Evolutionary conservation across 345 rosid species (phyloP).

Genomic region (Diplotaxis tenuifolia): DNA sequence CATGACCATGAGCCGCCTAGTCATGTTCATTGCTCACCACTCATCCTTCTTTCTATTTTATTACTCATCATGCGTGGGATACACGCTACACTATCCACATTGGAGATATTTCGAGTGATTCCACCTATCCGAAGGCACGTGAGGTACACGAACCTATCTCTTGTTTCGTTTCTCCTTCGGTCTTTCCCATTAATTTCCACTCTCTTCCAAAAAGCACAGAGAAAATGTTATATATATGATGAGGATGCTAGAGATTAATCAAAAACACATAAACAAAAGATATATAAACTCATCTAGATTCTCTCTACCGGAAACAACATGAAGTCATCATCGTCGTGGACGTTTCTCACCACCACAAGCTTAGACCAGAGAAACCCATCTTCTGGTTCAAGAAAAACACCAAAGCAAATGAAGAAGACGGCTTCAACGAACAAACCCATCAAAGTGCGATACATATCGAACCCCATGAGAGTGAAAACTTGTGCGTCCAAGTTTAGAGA

Average conservation of each 20-base stretch:
- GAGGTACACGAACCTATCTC: slow-evolving; percentile 16
- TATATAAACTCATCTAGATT: neutral
- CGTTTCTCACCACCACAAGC: slow-evolving; percentile 26
- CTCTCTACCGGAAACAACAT: slow-evolving; percentile 7
- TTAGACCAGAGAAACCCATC: slow-evolving; percentile 16
- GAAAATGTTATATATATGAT: neutral
- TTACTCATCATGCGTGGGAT: neutral
- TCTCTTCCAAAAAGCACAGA: neutral
- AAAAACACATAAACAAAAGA: neutral
- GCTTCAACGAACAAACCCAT: slow-evolving; percentile 28
- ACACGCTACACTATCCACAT: neutral
- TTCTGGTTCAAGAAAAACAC: slow-evolving; percentile 13
- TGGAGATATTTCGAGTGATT: neutral
- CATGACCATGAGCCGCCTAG: slow-evolving; percentile 18
- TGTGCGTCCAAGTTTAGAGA: slow-evolving; percentile 11
- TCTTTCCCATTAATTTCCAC: slow-evolving; percentile 5
- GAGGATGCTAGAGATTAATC: neutral
- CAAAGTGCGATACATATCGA: slow-evolving; percentile 79
- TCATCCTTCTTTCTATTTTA: neutral
- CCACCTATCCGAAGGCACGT: slow-evolving; percentile 8
- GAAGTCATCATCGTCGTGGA: slow-evolving; percentile 32
- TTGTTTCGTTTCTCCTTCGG: neutral
- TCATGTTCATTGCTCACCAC: slow-evolving; percentile 22
- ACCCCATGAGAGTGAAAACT: slow-evolving; percentile 68
- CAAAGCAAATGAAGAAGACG: slow-evolving; percentile 30